Conservation (phyloP, 441 rosid species). For the Daphne laureola region DNA sequence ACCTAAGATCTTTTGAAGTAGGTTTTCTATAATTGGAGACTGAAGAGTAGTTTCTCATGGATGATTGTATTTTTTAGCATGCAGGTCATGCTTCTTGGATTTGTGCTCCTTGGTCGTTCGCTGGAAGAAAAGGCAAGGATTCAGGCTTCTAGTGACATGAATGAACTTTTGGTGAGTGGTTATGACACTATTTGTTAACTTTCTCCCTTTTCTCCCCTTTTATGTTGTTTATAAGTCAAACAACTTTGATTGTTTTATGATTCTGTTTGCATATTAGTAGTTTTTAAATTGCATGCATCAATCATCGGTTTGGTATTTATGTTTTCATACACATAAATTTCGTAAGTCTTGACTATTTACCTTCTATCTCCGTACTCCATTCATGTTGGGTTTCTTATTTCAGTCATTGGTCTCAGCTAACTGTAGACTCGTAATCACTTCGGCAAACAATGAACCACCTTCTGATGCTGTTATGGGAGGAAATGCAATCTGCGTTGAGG, state of each 20-base stretch:
- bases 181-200: constrained; percentile 6
- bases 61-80: constrained; percentile 48
- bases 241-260: too few species aligned
- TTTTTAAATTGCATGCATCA: too few species aligned
- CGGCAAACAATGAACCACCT: constrained; percentile 53
- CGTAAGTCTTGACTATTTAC: not conserved
- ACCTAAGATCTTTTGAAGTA: not conserved
- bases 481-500: constrained; percentile 75
- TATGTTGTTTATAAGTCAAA: too few species aligned
- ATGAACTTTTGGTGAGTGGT: constrained; percentile 77
- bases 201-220: not conserved
- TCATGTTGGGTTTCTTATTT: constrained; percentile 27
- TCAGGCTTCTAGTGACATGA: constrained; percentile 87
- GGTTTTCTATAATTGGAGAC: not conserved
- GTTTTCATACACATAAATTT: not conserved
- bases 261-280: too few species aligned
- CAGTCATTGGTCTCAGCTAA: constrained; percentile 87
- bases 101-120: constrained; percentile 91
- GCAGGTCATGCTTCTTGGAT: constrained; percentile 99
- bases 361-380: constrained; percentile 8
- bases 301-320: too few species aligned
- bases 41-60: constrained; percentile 32
- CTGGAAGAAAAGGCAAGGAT: constrained; percentile 88
- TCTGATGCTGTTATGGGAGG: constrained; percentile 59
- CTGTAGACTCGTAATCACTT: constrained; percentile 76